These are phyloP conservation scores for Oehlia diaphana DNA, from an alignment of 192 early-diverging fungal genomes.

Conservation along the genomic window DNA sequence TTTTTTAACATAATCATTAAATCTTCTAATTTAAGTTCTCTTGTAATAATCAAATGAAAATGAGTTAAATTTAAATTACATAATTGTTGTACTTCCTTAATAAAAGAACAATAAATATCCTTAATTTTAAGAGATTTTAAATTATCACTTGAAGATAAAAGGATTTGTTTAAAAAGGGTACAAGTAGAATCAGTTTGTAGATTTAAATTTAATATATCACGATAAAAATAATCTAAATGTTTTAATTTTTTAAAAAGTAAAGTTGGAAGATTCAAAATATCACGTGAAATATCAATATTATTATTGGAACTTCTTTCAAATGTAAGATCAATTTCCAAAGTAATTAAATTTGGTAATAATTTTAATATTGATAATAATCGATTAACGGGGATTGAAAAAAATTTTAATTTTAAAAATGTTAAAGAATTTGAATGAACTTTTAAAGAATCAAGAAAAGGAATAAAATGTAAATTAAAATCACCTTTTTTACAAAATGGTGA, in stretches of 20 bases:
- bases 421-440: not conserved
- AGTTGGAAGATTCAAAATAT: not conserved
- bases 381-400: not conserved
- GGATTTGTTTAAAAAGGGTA: not conserved
- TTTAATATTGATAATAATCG: not conserved
- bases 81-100: not conserved
- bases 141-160: not conserved
- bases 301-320: not conserved
- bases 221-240: not conserved
- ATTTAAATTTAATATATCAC: too few species aligned
- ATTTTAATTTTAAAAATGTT: not conserved
- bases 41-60: not conserved
- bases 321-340: not conserved
- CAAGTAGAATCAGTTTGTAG: too few species aligned
- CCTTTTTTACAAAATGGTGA: too few species aligned
- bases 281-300: not conserved
- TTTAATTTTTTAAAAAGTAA: not conserved
- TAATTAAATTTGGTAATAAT: not conserved
- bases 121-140: not conserved
- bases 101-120: not conserved
- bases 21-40: not conserved
- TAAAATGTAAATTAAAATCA: too few species aligned
- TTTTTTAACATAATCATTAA: not conserved
- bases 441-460: not conserved
- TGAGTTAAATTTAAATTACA: not conserved